Evolutionary conservation across 352 stramenopile species (phyloP), one percentile per base, ranked within the genome.

Genomic region (Phytophthora hibernalis): DNA sequence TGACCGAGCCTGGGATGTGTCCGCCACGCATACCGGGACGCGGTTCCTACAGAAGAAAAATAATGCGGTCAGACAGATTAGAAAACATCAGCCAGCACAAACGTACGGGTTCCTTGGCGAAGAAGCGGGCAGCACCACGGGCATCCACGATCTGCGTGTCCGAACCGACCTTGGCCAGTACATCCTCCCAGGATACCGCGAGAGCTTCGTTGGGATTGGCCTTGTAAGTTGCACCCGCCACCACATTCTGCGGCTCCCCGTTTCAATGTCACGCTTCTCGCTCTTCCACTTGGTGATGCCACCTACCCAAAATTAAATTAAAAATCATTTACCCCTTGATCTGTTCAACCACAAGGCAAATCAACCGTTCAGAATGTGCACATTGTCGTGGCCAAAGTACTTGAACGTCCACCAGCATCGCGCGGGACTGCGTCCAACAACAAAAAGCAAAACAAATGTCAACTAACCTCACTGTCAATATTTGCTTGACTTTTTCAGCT

Each of bases 351-450:
- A 51, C 28, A 20, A n/a, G 38, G 15, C n/a, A 52, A 50, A 1
- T 18, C 13, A 31, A 90, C 90, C 93, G 49, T 98, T 89, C 28
- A 98, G 68, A 26, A 98, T 87, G 61, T 96, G 81, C 9, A 97
- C 91, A 18, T 84, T 80, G 30, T 92, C 68, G 56, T 97, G 88
- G 5, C 91, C 92, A 75, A 97, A 97, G 56, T 82, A 90, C 65
- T 94, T 93, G 67, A 98, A 95, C 59, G 85, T 97, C 83, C 86
- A 96, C 89, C 88, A 97, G 66, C 83, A 90, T 37, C 89, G 83
- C 21, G 88, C 77, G 5, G 84, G 70, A 76, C 87, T 95, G 57
- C 11, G 5, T 15, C 5, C 16, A 49, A 51, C 1, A 47, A 33
- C 28, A 33, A 33, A 33, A 33, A 33, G 28, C 18, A 40, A 40